phyloP scores from a whole-genome alignment of 192 early-diverging fungal genomes.

The Mortierella alpina region DNA sequence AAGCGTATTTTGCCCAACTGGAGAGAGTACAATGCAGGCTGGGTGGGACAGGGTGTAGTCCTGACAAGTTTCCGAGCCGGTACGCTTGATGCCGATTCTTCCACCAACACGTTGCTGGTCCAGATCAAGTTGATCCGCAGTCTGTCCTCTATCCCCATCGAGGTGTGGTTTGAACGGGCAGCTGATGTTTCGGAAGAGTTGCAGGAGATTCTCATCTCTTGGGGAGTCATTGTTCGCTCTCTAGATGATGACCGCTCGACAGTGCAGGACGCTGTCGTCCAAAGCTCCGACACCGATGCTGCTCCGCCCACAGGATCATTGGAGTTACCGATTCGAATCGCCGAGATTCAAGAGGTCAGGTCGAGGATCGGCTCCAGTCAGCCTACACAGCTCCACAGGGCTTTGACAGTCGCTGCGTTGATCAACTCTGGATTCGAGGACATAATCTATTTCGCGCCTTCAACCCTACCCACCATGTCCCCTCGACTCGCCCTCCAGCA shows the following conservation, averaged over 20 bases:
- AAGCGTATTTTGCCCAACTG: conserved; percentile 41
- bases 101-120: conserved; percentile 16
- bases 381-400: conserved; percentile 23
- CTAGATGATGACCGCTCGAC: conserved; percentile 33
- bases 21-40: conserved; percentile 29
- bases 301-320: neutral
- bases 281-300: conserved; percentile 13
- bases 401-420: conserved; percentile 37
- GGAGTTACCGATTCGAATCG: conserved; percentile 10
- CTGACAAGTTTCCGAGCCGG: conserved; percentile 21
- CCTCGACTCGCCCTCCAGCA: conserved; percentile 29
- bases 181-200: conserved; percentile 32
- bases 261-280: conserved; percentile 20
- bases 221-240: conserved; percentile 24
- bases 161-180: conserved; percentile 44
- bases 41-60: conserved; percentile 49
- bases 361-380: neutral
- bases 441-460: conserved; percentile 41
- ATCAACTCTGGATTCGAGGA: conserved; percentile 55
- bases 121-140: conserved; percentile 48
- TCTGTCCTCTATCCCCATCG: conserved; percentile 45
- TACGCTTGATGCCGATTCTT: conserved; percentile 11
- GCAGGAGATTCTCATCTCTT: conserved; percentile 17
- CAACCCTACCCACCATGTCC: conserved; percentile 43
- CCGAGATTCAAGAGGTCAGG: conserved; percentile 27